Conservation (phyloP, 768 basidiomycete species). For the Paxillus involutus region DNA sequence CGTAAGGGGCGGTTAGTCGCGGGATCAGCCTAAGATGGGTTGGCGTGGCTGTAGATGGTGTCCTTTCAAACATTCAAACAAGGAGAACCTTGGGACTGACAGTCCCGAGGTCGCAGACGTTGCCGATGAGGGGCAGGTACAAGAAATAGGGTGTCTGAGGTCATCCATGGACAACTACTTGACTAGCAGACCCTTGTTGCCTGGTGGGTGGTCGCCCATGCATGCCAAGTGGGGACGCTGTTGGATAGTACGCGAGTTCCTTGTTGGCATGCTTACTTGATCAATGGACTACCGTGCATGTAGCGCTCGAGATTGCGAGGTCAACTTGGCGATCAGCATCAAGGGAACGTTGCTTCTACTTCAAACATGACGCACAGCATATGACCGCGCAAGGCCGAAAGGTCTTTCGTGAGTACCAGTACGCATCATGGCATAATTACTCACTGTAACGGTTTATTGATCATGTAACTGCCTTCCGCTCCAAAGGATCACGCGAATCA, state of each 20-base stretch:
- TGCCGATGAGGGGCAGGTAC: conserved; percentile 2
- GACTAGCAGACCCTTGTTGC: not conserved
- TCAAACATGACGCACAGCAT: conserved; percentile 18
- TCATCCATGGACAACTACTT: not conserved
- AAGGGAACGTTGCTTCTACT: conserved; percentile 25
- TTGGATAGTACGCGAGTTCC: conserved; percentile 3
- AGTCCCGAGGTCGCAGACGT: conserved; percentile 5
- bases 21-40: conserved; percentile 45
- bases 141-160: conserved; percentile 10
- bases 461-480: not conserved
- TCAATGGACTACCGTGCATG: conserved; percentile 9
- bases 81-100: conserved; percentile 4
- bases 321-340: conserved; percentile 21
- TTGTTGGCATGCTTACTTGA: not conserved
- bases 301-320: conserved; percentile 18
- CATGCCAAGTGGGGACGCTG: conserved; percentile 4
- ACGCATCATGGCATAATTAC: not conserved
- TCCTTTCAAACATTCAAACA: conserved; percentile 14
- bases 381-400: conserved; percentile 22
- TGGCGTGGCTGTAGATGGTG: conserved; percentile 47
- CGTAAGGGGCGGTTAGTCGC: conserved; percentile 45
- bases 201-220: conserved; percentile 13
- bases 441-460: not conserved
- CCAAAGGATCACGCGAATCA: not conserved
- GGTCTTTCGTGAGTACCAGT: not conserved